Conservation (phyloP, 2,329 filamentous ascomycete species). For the Dothistroma septosporum region DNA sequence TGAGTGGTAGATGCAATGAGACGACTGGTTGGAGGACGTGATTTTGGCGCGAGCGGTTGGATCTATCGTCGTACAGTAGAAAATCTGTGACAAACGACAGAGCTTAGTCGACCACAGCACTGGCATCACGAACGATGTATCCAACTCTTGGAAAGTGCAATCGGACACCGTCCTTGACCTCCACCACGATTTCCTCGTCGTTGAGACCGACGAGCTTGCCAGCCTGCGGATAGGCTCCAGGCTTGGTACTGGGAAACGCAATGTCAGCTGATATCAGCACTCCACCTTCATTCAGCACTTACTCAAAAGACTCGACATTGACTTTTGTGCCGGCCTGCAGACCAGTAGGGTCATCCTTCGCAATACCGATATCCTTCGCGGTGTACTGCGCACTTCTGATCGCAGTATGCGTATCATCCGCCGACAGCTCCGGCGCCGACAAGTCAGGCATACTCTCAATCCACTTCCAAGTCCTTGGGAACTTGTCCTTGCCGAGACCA, state of each 20-base stretch:
- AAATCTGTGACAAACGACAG: neutral
- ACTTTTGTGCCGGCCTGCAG: slow-evolving; percentile 22
- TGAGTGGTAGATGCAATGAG: slow-evolving; percentile 26
- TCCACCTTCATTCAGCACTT: slow-evolving; percentile 9
- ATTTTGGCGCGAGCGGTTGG: no score
- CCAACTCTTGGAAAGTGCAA: slow-evolving; percentile 41
- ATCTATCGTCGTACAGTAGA: neutral
- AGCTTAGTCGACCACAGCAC: neutral
- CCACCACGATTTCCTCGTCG: slow-evolving; percentile 28
- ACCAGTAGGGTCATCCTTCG: slow-evolving; percentile 21
- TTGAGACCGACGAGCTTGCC: slow-evolving; percentile 29
- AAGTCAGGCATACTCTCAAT: slow-evolving; percentile 25
- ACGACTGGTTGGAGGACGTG: neutral
- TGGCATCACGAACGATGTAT: slow-evolving; percentile 28
- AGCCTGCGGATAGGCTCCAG: slow-evolving; percentile 28
- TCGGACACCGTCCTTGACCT: slow-evolving; percentile 28
- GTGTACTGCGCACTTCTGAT: slow-evolving; percentile 21
- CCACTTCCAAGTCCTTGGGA: slow-evolving; percentile 27
- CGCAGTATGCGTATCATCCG: slow-evolving; percentile 26
- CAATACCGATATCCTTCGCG: slow-evolving; percentile 13
- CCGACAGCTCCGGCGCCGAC: slow-evolving; percentile 21
- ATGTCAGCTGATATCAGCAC: slow-evolving; percentile 5
- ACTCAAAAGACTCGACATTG: slow-evolving; percentile 30
- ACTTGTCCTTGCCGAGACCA: slow-evolving; percentile 23
- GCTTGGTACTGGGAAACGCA: slow-evolving; percentile 17